Conservation (phyloP, 2,329 filamentous ascomycete species). For the Aspergillus sp. region DNA sequence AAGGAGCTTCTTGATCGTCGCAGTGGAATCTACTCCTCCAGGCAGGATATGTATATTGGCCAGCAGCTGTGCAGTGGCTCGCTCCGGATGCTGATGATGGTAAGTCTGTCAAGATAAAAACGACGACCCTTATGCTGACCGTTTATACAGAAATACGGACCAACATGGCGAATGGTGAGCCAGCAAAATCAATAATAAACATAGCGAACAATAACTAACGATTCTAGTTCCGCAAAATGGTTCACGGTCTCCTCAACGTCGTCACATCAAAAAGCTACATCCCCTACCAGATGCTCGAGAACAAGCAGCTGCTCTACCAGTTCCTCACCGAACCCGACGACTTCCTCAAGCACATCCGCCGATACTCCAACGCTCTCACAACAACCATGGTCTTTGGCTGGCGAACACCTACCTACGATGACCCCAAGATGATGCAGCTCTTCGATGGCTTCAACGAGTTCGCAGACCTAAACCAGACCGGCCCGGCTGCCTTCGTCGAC, state of each 20-base stretch:
- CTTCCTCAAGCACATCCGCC: constrained; percentile 47
- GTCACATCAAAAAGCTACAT: constrained; percentile 51
- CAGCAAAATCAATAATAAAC: neutral
- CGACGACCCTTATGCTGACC: neutral
- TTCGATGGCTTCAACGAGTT: constrained; percentile 41
- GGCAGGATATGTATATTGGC: constrained; percentile 48
- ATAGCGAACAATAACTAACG: neutral
- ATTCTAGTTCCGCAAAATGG: constrained; percentile 29
- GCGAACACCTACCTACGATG: constrained; percentile 41
- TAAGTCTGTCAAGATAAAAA: neutral
- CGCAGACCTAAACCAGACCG: constrained; percentile 42
- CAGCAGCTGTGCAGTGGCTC: constrained; percentile 32
- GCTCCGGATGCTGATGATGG: constrained; percentile 33
- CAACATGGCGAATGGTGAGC: neutral
- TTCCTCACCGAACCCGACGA: constrained; percentile 46
- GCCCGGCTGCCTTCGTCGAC: constrained; percentile 47
- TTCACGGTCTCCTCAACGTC: constrained; percentile 51
- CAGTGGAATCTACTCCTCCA: constrained; percentile 51
- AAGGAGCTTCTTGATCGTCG: constrained; percentile 55
- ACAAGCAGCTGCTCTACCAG: constrained; percentile 52
- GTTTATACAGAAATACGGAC: neutral
- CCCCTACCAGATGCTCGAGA: constrained; percentile 57
- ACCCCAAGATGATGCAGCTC: constrained; percentile 45
- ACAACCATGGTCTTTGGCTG: constrained; percentile 54
- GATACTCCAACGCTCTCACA: constrained; percentile 51